Percentiles rank a stretch among this genome's conserved stretches.
Evolutionary conservation across 2,329 filamentous ascomycete species (phyloP).

Genomic region (Rhynchosporium agropyri): DNA sequence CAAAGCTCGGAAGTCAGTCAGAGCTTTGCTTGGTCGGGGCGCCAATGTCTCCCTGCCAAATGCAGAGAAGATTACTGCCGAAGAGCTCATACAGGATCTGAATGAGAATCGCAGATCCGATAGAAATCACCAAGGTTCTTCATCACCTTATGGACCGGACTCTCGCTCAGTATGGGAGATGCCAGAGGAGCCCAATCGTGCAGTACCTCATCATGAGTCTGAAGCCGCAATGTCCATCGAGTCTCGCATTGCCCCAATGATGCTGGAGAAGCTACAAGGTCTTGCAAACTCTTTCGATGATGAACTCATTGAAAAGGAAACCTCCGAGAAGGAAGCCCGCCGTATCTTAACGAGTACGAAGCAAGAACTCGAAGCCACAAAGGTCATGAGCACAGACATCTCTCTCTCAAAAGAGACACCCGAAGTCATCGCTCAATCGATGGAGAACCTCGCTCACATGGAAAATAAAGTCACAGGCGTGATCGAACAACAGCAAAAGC

Average conservation of each 20-base stretch:
- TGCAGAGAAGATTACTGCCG: constrained; percentile 77
- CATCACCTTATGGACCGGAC: constrained; percentile 68
- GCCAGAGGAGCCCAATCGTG: constrained; percentile 32
- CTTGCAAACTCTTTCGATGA: constrained; percentile 72
- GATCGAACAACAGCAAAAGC: constrained; percentile 52
- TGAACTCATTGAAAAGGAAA: constrained; percentile 74
- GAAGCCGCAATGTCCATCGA: constrained; percentile 71
- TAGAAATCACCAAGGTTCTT: constrained; percentile 68
- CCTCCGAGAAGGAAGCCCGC: constrained; percentile 67
- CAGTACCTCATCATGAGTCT: constrained; percentile 50
- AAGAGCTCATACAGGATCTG: constrained; percentile 76
- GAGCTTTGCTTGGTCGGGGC: constrained; percentile 76
- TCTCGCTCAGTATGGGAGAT: constrained; percentile 45
- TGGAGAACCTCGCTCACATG: constrained; percentile 32
- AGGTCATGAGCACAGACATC: constrained; percentile 57
- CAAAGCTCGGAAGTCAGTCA: constrained; percentile 86
- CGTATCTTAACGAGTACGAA: constrained; percentile 68
- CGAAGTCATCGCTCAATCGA: constrained; percentile 27
- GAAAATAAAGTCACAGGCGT: constrained; percentile 36
- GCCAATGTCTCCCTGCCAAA: constrained; percentile 84
- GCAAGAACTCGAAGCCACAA: constrained; percentile 64
- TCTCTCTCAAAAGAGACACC: constrained; percentile 38
- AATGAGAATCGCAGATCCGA: constrained; percentile 60
- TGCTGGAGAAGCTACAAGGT: constrained; percentile 72
- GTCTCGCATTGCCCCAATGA: constrained; percentile 67